Conservation (phyloP, 164 flowering plant species). For the Saururus chinensis region DNA sequence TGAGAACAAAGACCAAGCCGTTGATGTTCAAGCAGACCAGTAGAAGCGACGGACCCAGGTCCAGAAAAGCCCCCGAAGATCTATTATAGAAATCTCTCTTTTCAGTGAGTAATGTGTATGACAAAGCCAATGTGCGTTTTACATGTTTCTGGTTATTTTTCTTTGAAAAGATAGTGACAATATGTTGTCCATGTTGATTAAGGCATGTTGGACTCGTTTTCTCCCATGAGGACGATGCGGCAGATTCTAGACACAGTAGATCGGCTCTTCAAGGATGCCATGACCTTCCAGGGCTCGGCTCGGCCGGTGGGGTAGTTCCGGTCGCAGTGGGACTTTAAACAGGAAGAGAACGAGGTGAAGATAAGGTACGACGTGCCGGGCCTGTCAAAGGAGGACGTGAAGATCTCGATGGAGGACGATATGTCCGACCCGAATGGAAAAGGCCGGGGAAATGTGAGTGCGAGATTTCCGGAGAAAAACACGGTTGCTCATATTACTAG, state of each 20-base stretch:
- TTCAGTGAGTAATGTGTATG: conserved; percentile 32
- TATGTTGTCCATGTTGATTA: background rate
- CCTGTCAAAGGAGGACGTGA: conserved; percentile 40
- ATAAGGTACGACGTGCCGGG: conserved; percentile 77
- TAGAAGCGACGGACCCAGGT: conserved; percentile 17
- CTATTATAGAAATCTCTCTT: conserved; percentile 42
- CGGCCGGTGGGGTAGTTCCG: conserved; percentile 21
- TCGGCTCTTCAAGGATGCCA: conserved; percentile 48
- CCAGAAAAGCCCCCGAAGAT: conserved; percentile 21
- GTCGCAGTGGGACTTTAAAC: conserved; percentile 67
- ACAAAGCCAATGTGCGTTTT: background rate
- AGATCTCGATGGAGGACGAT: conserved; percentile 54
- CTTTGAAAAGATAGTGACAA: no score
- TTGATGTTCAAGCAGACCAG: conserved; percentile 8
- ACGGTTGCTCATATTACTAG: no score
- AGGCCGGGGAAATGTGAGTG: no score
- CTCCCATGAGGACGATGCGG: conserved; percentile 67
- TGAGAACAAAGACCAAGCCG: conserved; percentile 19
- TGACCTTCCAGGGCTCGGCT: conserved; percentile 23
- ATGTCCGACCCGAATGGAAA: no score
- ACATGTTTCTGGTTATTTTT: background rate
- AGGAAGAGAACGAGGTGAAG: conserved; percentile 53
- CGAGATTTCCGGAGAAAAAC: no score
- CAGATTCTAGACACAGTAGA: conserved; percentile 80
- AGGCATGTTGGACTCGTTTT: conserved; percentile 52